Conservation (phyloP, 768 basidiomycete genomes). For the Gloeophyllum trabeum region DNA sequence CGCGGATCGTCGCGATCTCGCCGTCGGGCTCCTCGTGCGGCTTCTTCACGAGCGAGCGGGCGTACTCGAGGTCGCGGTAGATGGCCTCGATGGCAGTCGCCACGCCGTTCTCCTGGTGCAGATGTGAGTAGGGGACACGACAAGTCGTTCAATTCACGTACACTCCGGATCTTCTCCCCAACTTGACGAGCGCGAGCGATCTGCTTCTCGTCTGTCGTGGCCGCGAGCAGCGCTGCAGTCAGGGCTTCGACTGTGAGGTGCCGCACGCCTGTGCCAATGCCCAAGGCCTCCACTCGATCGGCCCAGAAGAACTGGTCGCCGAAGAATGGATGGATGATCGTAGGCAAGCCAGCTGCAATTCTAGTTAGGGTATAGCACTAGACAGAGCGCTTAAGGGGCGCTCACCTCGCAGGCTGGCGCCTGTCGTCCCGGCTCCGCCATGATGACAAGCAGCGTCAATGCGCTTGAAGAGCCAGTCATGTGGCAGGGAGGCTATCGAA, state of each 20-base stretch:
- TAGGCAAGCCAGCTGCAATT: conserved; percentile 75
- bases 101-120: conserved; percentile 82
- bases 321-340: conserved; percentile 95
- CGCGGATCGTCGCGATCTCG: conserved; percentile 25
- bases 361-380: not conserved
- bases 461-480: conserved; percentile 90
- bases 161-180: conserved; percentile 80
- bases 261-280: conserved; percentile 79
- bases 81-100: conserved; percentile 88
- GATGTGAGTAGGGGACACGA: not conserved
- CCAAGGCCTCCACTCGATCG: conserved; percentile 93
- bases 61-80: conserved; percentile 94
- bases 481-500: conserved; percentile 76
- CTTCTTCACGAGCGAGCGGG: conserved; percentile 75
- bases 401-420: conserved; percentile 84
- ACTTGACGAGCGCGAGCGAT: conserved; percentile 75
- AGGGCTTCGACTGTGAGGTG: conserved; percentile 76
- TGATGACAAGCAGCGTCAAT: conserved; percentile 98
- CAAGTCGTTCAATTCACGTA: conserved; percentile 22
- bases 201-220: conserved; percentile 84
- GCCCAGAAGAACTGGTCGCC: conserved; percentile 98
- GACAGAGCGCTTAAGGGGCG: too few species aligned
- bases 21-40: conserved; percentile 14
- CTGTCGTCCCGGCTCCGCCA: conserved; percentile 94
- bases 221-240: conserved; percentile 65